Evolutionary conservation across 1,284 basidiomycete species (phyloP), one percentile per base, ranked within the genome.

Genomic region (Microbotryum scabiosae): DNA sequence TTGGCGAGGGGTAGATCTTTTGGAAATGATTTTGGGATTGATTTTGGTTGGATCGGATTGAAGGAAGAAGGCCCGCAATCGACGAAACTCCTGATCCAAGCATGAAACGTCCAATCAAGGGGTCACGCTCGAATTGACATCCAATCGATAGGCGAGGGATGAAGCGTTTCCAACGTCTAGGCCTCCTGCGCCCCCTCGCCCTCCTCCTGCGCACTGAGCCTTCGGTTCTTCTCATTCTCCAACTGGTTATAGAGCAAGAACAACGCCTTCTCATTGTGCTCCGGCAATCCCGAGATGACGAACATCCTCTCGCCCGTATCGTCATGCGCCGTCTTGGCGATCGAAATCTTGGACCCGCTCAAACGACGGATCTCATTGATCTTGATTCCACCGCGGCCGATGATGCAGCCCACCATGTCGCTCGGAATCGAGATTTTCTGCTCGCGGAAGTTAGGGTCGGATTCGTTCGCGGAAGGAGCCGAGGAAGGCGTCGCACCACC

Each of bases 261-360:
- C 59, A 98, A 80, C 3, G 94, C 94, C 78, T 93, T 92, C 79
- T 96, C 93, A 74, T 74, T 71, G 56, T 66, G 61, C 55, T 97
- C 93, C 55, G 91, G 87, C 6, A 92, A 93, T 61, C 94, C 94
- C 63, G 97, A 84, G 74, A 98, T 97, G 63, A 96, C 97, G 79
- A 98, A 98, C 93, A 98, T 97, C 70, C 94, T 83, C 79, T 98
- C 94, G 70, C 94, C 94, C 55, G 91, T 92, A 73, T 97, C 96
- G 73, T 97, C 94, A 73, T 98, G 94, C 25, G 94, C 91, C 55
- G 90, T 88, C 79, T 98, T 98, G 71, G 94, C 96, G 71, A 98
- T 98, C 61, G 87, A 90, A 75, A 98, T 98, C 78, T 92, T 90
- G 69, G 89, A 93, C 51, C 94, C 94, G 64, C 90, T 93, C 59